Evolutionary conservation across 139 green algal genomes (phyloP), one percentile per base, ranked within the genome.

Genomic region (Chlorella vulgaris): DNA sequence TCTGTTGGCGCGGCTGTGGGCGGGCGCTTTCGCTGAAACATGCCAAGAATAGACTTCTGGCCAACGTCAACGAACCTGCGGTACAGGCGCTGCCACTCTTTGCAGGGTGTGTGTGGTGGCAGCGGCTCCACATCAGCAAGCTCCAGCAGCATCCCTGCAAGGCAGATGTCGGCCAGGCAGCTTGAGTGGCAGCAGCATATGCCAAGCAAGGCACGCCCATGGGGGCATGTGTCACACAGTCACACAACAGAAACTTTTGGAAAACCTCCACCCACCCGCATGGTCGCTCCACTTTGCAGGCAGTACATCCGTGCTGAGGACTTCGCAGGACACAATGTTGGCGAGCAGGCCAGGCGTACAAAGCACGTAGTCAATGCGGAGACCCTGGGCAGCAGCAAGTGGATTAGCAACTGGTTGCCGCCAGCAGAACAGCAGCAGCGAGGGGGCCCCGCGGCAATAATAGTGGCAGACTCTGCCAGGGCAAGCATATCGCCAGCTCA

Each of bases 361-460:
- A 21, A 94, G 78, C 24, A 89, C 86, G 60, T 89, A 96, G 85
- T 96, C 92, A 28, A 96, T 93, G 35, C 91, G 85, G 35, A 90
- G 69, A 28, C 92, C 92, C 89, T 92, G 87, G 79, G 82, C 8
- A 28, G 3, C n/a, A n/a, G 22, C 13, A 26, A 4, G 7, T 7
- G 24, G 62, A n/a, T n/a, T n/a, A n/a, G n/a, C n/a, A n/a, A n/a
- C n/a, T n/a, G n/a, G n/a, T n/a, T 7, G 0, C 28, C 4, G 13
- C 28, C 3, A n/a, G 60, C 60, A 66, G 60, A 8, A 55, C 47
- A 15, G 13, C 15, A 15, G 47, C 13, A 10, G 47, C 13, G 47
- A 15, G 13, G 47, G 13, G 15, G 47, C 13, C 10, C 13, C 47
- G 47, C 47, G 47, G 47, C 13, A 15, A 55, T 55, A 55, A 15